Conservation (phyloP, 768 basidiomycete genomes). For the Phaeotremella fagi region DNA sequence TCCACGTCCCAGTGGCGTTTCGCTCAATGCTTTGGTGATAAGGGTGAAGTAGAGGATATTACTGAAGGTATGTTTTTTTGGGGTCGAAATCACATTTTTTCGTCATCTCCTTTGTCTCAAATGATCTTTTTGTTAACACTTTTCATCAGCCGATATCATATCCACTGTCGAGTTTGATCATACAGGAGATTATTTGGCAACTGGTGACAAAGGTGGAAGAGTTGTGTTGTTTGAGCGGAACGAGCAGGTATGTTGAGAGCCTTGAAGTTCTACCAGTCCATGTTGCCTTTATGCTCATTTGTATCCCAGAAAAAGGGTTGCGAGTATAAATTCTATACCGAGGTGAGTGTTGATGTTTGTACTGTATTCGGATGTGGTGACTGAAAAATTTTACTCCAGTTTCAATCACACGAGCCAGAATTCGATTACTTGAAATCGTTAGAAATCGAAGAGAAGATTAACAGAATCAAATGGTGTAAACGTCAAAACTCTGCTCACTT, state of each 20-base stretch:
- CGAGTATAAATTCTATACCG: slow-evolving; percentile 99
- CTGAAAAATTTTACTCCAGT: too few species aligned
- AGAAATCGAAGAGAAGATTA: slow-evolving; percentile 99
- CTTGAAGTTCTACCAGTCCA: too few species aligned
- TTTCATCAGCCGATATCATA: slow-evolving; percentile 88
- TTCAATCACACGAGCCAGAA: slow-evolving; percentile 98
- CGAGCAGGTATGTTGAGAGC: slow-evolving; percentile 72
- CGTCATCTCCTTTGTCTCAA: too few species aligned
- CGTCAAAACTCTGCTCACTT: slow-evolving; percentile 97
- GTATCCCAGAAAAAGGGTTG: slow-evolving; percentile 98
- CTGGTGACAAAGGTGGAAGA: slow-evolving; percentile 98
- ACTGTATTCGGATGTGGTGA: too few species aligned
- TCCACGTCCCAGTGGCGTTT: slow-evolving; percentile 75
- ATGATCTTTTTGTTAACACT: slow-evolving; percentile 57
- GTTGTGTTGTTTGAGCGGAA: slow-evolving; percentile 98
- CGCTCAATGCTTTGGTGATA: slow-evolving; percentile 99
- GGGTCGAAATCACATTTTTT: too few species aligned
- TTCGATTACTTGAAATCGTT: slow-evolving; percentile 99
- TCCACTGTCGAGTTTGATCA: slow-evolving; percentile 99
- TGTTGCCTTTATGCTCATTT: too few species aligned
- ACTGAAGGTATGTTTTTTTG: slow-evolving; percentile 73
- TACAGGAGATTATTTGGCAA: slow-evolving; percentile 97
- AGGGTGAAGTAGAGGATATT: slow-evolving; percentile 91
- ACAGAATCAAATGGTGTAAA: slow-evolving; percentile 99
- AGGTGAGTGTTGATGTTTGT: too few species aligned